Conservation (phyloP, 345 rosid species). For the Citrus medica region DNA sequence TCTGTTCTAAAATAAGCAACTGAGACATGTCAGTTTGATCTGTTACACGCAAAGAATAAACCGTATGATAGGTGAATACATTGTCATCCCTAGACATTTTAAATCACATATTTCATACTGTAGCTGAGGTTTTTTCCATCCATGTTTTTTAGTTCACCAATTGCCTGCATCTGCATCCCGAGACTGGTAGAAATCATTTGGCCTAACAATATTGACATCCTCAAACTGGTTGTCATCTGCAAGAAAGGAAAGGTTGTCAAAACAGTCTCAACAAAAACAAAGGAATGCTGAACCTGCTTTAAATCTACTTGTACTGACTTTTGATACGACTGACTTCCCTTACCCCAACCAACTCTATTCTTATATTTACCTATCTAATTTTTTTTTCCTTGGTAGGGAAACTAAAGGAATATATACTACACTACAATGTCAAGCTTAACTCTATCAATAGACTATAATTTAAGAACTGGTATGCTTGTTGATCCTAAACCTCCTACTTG, state of each 20-base stretch:
- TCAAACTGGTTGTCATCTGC: constrained; percentile 74
- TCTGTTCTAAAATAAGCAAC: not conserved
- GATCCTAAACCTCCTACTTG: not conserved
- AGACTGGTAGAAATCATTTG: constrained; percentile 56
- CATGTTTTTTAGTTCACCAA: constrained; percentile 34
- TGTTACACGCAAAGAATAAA: not conserved
- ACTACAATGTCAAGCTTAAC: not conserved
- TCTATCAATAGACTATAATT: not conserved
- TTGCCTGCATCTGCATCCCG: constrained; percentile 52
- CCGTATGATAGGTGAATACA: not conserved
- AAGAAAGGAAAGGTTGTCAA: not conserved
- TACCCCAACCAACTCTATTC: not conserved
- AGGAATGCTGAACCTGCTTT: not conserved
- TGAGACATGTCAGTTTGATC: not conserved
- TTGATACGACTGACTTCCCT: not conserved
- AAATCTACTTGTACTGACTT: not conserved
- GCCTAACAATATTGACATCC: constrained; percentile 58
- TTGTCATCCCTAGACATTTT: too few species aligned
- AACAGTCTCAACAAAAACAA: not conserved
- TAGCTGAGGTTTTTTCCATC: not conserved
- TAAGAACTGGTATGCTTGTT: not conserved
- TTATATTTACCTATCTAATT: not conserved
- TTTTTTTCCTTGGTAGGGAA: too few species aligned
- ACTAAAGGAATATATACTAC: not conserved
- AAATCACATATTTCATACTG: not conserved